Base-by-base conservation (phyloP, 129 eudicot genomes). In the Heracleum sosnowskyi region DNA sequence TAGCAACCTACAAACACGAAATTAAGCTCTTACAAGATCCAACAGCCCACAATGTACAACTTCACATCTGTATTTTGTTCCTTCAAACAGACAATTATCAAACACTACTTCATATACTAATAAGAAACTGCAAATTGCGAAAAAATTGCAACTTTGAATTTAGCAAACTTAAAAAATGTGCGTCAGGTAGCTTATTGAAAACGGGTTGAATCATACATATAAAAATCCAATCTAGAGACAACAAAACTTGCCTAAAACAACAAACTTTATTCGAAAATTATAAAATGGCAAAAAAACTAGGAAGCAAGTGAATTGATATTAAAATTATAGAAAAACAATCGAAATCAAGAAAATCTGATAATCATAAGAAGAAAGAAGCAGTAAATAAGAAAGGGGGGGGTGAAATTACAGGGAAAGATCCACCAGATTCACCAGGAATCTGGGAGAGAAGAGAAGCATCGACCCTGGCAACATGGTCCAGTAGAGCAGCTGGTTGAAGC, bases 341-440 rank as follows among this genome's bases (percentile, higher is more conserved):
- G 13, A 74, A 44, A 42, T 42, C n/a, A 42, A 41, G 13, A 74
- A 24, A 44, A 44, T 16, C 13, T 35, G 36, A 26, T 18, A 26
- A 73, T 22, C 3, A 1, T 1, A 5, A 26, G 36, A 63, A 63
- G 12, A 8, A 64, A 64, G 37, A 64, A 64, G 37, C 70, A 73
- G 28, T 1, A 73, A 73, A 40, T n/a, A 28, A 26, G 1, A 18
- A 37, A 1, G 20, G 47, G 47, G 46, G 2, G 0, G 22, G 26
- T 55, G 12, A 7, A 60, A 60, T 10, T 92, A 96, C 99, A 70
- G 97, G 99, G 63, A 96, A 90, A 36, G 99, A 96, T 51, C 99
- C 99, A 68, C 99, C 99, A 28, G 87, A 82, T 78, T 96, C 99
- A n/a, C 97, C 97, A 42, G 93, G 90, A 69, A 96, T 85, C 60